phyloP scores from a whole-genome alignment of 2,329 filamentous ascomycete genomes.

The Stenocarpella maydis region DNA sequence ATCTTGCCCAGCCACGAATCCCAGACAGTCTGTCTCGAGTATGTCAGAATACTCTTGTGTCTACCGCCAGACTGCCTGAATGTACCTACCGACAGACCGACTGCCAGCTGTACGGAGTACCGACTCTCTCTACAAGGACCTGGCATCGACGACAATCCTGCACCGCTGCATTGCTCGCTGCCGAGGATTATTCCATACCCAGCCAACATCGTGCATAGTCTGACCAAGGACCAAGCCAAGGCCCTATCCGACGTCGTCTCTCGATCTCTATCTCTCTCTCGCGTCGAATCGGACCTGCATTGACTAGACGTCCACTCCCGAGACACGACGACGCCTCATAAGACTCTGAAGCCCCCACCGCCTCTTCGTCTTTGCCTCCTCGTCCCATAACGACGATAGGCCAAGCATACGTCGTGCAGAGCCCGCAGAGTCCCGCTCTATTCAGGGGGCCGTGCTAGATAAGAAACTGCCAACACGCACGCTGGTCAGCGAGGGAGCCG shows the following conservation, averaged over 20 bases:
- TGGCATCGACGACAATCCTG: neutral
- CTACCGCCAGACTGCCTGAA: neutral
- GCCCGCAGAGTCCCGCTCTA: neutral
- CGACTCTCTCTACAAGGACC: neutral
- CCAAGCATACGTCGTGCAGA: neutral
- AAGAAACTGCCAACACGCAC: neutral
- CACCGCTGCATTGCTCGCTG: constrained; percentile 15
- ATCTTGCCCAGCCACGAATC: neutral
- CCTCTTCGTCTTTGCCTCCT: neutral
- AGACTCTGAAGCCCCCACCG: neutral
- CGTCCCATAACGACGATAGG: neutral
- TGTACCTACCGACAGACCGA: neutral
- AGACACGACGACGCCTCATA: neutral
- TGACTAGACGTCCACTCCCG: neutral
- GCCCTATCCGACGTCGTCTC: neutral
- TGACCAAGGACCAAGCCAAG: neutral
- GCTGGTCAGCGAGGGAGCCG: neutral
- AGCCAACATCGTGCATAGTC: neutral
- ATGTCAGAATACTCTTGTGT: too few relatives aligned
- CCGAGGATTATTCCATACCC: neutral
- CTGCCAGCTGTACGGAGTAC: neutral
- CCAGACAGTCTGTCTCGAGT: neutral
- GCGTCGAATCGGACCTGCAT: constrained; percentile 4
- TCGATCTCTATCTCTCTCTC: neutral
- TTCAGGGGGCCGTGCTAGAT: neutral